A percentile compares a stretch with the other conserved stretches of the same genome.
phyloP scores from a whole-genome alignment of 371 early-diverging fungal species.

The Smittium mucronatum region DNA sequence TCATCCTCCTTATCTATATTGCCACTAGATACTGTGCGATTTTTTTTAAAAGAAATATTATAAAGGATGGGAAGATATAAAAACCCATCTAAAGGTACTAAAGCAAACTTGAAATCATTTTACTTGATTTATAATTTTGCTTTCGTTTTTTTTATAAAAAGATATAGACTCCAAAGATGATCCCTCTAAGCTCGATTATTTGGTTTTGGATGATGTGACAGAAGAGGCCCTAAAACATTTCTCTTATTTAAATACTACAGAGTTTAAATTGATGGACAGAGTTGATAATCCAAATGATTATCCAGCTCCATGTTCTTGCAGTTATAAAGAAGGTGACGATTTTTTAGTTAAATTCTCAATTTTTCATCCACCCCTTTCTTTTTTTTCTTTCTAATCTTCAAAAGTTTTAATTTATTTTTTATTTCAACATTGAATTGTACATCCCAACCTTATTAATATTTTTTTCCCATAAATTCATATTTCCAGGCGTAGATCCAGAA shows the following conservation, averaged over 20 bases:
- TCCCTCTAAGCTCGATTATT: not conserved
- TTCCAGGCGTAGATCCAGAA: conserved; percentile 18
- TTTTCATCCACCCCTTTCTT: not conserved
- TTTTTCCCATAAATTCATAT: too few relatives aligned
- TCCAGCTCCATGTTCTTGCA: conserved; percentile 28
- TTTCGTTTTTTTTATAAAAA: too few relatives aligned
- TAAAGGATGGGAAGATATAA: too few relatives aligned
- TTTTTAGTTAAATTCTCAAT: not conserved
- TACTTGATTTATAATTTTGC: too few relatives aligned
- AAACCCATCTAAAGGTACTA: too few relatives aligned
- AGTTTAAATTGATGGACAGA: conserved; percentile 24
- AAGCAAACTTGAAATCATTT: too few relatives aligned
- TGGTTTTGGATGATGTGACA: conserved; percentile 19
- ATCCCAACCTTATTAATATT: too few relatives aligned
- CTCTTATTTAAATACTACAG: conserved; percentile 22
- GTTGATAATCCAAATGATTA: conserved; percentile 25
- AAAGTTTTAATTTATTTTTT: not conserved
- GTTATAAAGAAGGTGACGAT: conserved; percentile 21
- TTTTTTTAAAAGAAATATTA: too few relatives aligned
- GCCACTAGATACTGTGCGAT: too few relatives aligned
- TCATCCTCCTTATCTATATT: too few relatives aligned
- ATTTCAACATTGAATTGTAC: not conserved
- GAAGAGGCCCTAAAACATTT: conserved; percentile 19
- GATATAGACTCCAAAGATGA: too few relatives aligned
- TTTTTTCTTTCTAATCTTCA: not conserved